A percentile compares a stretch with the other conserved stretches of the same genome.
These are phyloP conservation scores for Trichopus zeylanicus DNA, from an alignment of 116 monocot genomes.

Conservation along the genomic window DNA sequence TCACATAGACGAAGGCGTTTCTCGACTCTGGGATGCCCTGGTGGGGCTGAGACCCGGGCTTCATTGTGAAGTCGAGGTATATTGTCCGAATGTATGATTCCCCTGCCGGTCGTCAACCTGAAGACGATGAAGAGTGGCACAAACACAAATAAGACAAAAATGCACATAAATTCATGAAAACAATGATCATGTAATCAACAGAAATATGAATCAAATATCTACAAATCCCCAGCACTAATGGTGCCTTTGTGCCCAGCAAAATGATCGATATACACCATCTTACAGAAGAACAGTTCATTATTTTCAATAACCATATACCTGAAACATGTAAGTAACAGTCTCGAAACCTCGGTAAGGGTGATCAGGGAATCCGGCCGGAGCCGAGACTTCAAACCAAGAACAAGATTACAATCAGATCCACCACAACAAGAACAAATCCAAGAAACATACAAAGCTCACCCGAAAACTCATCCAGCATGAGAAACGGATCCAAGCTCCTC, in stretches of 20 bases:
- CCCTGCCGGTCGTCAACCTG: conserved; percentile 87
- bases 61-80: conserved; percentile 67
- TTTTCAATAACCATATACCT: no score
- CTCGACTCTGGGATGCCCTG: conserved; percentile 46
- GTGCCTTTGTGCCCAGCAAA: conserved; percentile 75
- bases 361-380: conserved; percentile 90
- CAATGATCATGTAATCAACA: background rate
- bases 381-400: conserved; percentile 41
- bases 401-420: background rate
- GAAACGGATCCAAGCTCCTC: conserved; percentile 83
- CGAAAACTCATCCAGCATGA: conserved; percentile 84
- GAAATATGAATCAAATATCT: conserved; percentile 17
- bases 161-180: background rate
- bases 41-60: conserved; percentile 38
- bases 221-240: conserved; percentile 62
- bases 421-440: background rate
- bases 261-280: no score
- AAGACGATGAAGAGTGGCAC: no score
- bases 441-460: conserved; percentile 27
- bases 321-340: conserved; percentile 79
- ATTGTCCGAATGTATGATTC: conserved; percentile 85
- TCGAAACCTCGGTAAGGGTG: conserved; percentile 98
- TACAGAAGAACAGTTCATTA: no score
- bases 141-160: background rate
- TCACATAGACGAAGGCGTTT: conserved; percentile 51